These are phyloP conservation scores for Phaeotremella skinneri DNA, from an alignment of 768 basidiomycete species.

Conservation along the genomic window DNA sequence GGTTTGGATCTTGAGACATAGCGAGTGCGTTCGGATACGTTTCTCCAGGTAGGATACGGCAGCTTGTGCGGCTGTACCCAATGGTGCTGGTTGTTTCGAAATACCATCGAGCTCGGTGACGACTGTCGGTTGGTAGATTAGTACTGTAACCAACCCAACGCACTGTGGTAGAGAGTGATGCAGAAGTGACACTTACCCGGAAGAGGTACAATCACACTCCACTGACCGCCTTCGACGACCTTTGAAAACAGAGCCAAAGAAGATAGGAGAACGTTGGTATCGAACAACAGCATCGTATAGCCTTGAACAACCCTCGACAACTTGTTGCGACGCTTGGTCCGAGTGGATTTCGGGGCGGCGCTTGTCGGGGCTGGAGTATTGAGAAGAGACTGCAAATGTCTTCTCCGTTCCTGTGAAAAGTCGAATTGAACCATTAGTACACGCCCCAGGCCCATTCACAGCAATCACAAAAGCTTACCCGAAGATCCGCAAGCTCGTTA, in stretches of 20 bases:
- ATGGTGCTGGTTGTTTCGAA: constrained; percentile 59
- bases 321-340: constrained; percentile 49
- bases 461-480: constrained; percentile 16
- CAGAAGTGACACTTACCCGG: constrained; percentile 54
- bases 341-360: constrained; percentile 7
- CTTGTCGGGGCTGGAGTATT: constrained; percentile 54
- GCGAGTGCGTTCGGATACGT: constrained; percentile 69
- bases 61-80: constrained; percentile 70
- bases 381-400: constrained; percentile 70
- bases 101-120: constrained; percentile 98
- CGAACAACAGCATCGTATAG: constrained; percentile 84
- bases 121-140: constrained; percentile 54
- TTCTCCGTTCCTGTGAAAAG: constrained; percentile 63
- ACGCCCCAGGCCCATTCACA: constrained; percentile 11
- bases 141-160: not conserved
- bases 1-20: constrained; percentile 89
- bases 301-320: constrained; percentile 65
- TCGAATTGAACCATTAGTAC: constrained; percentile 18
- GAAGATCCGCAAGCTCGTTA: constrained; percentile 16
- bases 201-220: constrained; percentile 88
- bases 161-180: not conserved
- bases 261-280: constrained; percentile 90
- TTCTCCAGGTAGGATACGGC: constrained; percentile 74
- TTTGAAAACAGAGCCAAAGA: constrained; percentile 70
- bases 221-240: constrained; percentile 72